A percentile compares a stretch with the other conserved stretches of the same genome.
phyloP scores from a whole-genome alignment of 768 basidiomycete species.

The Kwoniella sp. region DNA sequence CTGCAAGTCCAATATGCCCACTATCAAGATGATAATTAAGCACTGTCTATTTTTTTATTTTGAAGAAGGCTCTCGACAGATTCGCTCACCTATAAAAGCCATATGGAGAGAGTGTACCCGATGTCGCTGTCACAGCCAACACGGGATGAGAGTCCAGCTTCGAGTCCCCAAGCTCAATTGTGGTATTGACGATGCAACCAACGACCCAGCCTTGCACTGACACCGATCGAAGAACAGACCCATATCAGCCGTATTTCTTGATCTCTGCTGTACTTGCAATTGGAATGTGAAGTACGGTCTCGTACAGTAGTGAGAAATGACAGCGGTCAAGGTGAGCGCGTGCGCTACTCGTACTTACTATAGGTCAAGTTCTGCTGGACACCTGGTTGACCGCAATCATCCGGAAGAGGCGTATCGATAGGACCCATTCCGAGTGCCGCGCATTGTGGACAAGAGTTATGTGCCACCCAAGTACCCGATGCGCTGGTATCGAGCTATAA shows the following conservation, averaged over 20 bases:
- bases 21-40: slow-evolving; percentile 1
- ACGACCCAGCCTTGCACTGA: neutral
- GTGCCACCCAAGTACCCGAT: slow-evolving; percentile 7
- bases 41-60: too few species aligned
- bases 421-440: neutral
- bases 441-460: neutral
- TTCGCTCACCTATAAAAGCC: slow-evolving; percentile 14
- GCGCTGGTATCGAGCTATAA: slow-evolving; percentile 8
- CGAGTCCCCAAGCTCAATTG: neutral
- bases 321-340: too few species aligned
- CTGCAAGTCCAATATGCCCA: slow-evolving; percentile 6
- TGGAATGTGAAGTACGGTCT: too few species aligned
- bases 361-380: neutral
- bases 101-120: neutral
- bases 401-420: slow-evolving; percentile 2
- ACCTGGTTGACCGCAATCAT: neutral
- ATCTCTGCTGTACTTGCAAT: too few species aligned
- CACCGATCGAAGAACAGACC: too few species aligned
- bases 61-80: too few species aligned
- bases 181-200: slow-evolving; percentile 3
- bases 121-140: neutral
- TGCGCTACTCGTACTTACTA: neutral
- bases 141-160: neutral
- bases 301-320: too few species aligned
- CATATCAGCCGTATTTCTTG: too few species aligned